A percentile compares a stretch with the other conserved stretches of the same genome.
Evolutionary conservation across 345 rosid genomes (phyloP).

Genomic region (Eucalyptus camaldulensis): DNA sequence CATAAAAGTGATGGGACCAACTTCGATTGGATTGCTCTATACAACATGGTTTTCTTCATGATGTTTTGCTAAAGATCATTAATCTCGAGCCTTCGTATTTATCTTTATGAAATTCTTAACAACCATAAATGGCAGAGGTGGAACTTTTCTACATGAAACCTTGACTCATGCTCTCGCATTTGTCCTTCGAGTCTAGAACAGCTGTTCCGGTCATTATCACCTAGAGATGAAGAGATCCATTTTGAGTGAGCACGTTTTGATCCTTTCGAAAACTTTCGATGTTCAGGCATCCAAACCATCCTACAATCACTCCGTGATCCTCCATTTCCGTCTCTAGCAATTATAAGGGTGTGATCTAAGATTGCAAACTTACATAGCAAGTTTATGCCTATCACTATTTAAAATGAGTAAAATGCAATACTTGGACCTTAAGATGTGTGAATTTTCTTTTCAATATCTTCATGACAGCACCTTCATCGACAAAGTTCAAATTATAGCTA

Average conservation of each 20-base stretch:
- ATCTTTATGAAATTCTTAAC: not conserved
- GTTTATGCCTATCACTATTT: not conserved
- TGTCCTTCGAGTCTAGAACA: not conserved
- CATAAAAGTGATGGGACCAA: not conserved
- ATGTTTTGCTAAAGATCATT: not conserved
- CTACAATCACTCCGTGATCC: not conserved
- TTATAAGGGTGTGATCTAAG: not conserved
- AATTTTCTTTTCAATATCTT: not conserved
- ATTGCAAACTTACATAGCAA: not conserved
- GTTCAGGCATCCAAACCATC: not conserved
- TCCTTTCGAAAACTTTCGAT: not conserved
- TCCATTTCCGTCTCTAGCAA: not conserved
- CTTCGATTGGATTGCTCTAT: not conserved
- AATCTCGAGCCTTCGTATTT: not conserved
- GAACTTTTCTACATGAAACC: not conserved
- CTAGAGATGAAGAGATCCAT: not conserved
- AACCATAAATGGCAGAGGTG: not conserved
- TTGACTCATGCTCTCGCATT: not conserved
- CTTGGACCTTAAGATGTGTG: not conserved
- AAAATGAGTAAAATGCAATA: not conserved
- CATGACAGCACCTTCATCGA: rapidly evolving
- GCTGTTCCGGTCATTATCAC: not conserved
- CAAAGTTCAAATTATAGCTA: not conserved
- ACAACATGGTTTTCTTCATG: not conserved
- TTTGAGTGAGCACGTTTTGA: not conserved